Base-by-base conservation (phyloP, 2,329 filamentous ascomycete species). In the Stachybotrys chlorohalonatus region DNA sequence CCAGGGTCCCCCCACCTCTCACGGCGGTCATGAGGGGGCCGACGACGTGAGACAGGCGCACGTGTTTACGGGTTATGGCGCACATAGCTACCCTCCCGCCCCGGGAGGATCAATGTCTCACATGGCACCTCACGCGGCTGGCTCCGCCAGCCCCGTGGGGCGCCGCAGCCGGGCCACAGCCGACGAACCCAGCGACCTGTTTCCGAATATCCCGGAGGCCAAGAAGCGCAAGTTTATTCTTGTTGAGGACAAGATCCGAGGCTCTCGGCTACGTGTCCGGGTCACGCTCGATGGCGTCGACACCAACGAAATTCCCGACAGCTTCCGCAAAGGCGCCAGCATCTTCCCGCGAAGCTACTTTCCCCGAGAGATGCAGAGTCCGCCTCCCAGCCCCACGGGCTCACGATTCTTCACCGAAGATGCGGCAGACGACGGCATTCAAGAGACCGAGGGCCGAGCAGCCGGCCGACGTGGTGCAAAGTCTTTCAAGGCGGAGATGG, bases 221-320 rank as follows among this genome's bases (percentile, higher is more conserved):
- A 96, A 95, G 75, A 90, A 90, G 66, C 87, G 93, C 67, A 97
- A 96, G 72, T 97, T 97, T 71, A 96, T 97, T 62, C 82, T 97
- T 9, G 91, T 97, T 31, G 92, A 96, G 61, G 93, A 97, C 69
- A 85, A 84, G 53, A 87, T 91, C 58, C 86, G 90, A 42, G 87
- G 87, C 53, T 86, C 84, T 52, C 83, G 91, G 47, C 85, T 96
- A 1, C 86, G 93, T 15, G 92, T 97, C 49, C 87, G 92, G 58
- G 92, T 96, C 52, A 94, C 89, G 59, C 83, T 99, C n/a, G 90
- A 96, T 66, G 85, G 86, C 49, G 91, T 96, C 62, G 88, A 96
- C 68, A 95, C 94, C 75, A 87, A 92, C 65, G 93, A 97, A 71
- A 95, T 97, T 66, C 93, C 93, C 1, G 93, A 97, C 70, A 94